phyloP scores from a whole-genome alignment of 2,329 filamentous ascomycete genomes.

The Neobulgaria alba region DNA sequence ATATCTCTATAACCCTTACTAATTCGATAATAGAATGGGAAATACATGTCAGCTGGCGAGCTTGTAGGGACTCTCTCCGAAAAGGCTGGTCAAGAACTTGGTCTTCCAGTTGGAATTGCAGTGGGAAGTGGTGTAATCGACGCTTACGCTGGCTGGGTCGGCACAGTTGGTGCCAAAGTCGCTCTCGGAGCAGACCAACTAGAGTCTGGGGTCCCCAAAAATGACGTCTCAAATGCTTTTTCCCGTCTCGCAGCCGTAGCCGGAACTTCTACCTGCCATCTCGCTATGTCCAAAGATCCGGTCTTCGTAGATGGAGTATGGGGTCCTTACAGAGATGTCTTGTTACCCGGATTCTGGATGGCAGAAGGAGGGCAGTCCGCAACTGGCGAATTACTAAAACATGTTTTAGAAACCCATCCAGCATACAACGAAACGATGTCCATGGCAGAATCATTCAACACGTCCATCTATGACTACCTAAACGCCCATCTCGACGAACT shows the following conservation, averaged over 20 bases:
- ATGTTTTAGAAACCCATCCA: slow-evolving; percentile 91
- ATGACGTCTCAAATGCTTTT: slow-evolving; percentile 88
- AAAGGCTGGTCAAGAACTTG: slow-evolving; percentile 73
- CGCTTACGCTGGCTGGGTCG: slow-evolving; percentile 97
- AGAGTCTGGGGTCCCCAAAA: slow-evolving; percentile 59
- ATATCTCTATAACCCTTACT: slow-evolving; percentile 12
- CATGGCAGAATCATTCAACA: slow-evolving; percentile 70
- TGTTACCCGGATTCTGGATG: slow-evolving; percentile 91
- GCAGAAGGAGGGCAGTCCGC: slow-evolving; percentile 95
- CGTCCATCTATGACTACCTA: slow-evolving; percentile 91
- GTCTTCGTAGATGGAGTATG: slow-evolving; percentile 94
- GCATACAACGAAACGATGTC: slow-evolving; percentile 75
- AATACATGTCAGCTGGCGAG: slow-evolving; percentile 86
- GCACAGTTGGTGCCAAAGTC: slow-evolving; percentile 95
- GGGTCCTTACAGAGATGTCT: slow-evolving; percentile 92
- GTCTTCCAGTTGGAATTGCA: slow-evolving; percentile 77
- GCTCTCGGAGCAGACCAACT: slow-evolving; percentile 61
- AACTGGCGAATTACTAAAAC: slow-evolving; percentile 87
- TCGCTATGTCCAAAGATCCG: slow-evolving; percentile 88
- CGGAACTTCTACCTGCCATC: slow-evolving; percentile 92
- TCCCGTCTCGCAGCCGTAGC: slow-evolving; percentile 88
- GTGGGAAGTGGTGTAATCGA: slow-evolving; percentile 97
- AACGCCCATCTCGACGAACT: slow-evolving; percentile 79
- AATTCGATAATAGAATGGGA: slow-evolving; percentile 61
- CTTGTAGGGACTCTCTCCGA: slow-evolving; percentile 78